Evolutionary conservation across 345 rosid genomes (phyloP), one percentile per base, ranked within the genome.

Genomic region (Garcia nutans): DNA sequence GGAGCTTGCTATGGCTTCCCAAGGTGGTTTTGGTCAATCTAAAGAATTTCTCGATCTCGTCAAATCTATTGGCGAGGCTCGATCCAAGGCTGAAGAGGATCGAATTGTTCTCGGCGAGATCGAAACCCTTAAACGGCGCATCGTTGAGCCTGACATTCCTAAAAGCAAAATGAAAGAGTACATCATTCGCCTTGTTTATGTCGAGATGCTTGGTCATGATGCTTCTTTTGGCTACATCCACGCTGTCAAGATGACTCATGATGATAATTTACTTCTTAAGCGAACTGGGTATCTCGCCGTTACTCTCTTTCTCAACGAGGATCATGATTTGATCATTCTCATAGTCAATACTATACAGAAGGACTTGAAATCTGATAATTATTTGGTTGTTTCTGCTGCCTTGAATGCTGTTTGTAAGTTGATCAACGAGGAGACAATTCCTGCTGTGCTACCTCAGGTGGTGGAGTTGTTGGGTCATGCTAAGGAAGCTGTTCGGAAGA

Each of bases 1-100:
- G 87, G 99, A 93, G 97, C 92, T 96, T 58, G 97, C 97, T 66
- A 96, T 96, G 97, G 97, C 98, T 65, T 96, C 99, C 61, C 97
- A 93, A 74, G 99, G 99, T 49, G 97, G 98, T 3, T 92, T 96
- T 74, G 91, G 97, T 22, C 97, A 96, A 77, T 92, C 99, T 72
- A 93, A 92, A 72, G 98, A 96, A 81, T 96, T 96, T 76, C 92
- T 96, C 66, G 98, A 96, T 86, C 92, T 96, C 76, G 95, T 93
- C 74, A 93, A 96, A 83, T 93, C 98, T 24, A 93, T 96, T 80
- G 99, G 99, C 26, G 99, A 96, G 86, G 92, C 99, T 57, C 91
- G 99, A 87, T 96, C 99, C 76, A 96, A 96, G 80, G 97, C 99
- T 3, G 98, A 96, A 55, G 99, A 96, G 83, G 99, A 96, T 80